Base-by-base conservation (phyloP, 1,284 basidiomycete species). In the Cystobasidium sp. region DNA sequence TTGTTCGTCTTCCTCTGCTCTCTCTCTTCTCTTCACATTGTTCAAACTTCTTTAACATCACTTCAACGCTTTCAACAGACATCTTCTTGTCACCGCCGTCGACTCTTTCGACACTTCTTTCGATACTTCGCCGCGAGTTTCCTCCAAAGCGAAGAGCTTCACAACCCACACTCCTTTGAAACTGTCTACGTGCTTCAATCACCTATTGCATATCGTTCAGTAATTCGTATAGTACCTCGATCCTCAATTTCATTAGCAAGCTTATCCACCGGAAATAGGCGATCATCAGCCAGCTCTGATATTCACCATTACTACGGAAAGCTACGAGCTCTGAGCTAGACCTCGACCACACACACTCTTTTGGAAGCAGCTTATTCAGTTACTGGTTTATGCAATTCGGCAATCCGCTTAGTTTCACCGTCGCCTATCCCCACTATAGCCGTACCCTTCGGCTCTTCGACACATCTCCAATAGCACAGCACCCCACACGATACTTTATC, bases 361-460 rank as follows among this genome's bases (percentile, higher is more conserved):
- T 59, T 59, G 39, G 41, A 59, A 59, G 37, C 56, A 59, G 37
- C 31, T 59, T 41, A 31, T 39, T 31, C 43, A 49, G 61, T 49
- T 24, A 31, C 56, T 47, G n/a, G 31, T 37, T 24, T 24, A 22
- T 56, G n/a, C 53, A 56, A 56, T 44, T 46, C n/a, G 43, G 22
- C 18, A 49, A 10, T 12, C 6, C 24, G 44, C 39, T 46, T 55
- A 31, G 7, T 20, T 18, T 22, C n/a, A 56, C 31, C 37, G 16
- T 59, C 6, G 43, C 52, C 22, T 41, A 9, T 55, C 20, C 52
- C 24, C 68, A 69, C 68, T n/a, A 69, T 59, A 16, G 68, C 68
- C 68, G 68, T 69, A 69, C 31, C 68, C 68, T 69, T 69, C 68
- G 68, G 68, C 61, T 22, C 24, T 43, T 31, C 31, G 31, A 31